Conservation (phyloP, 176 grass and related monocot genomes). For the sorghum (Sorghum bicolor) region DNA sequence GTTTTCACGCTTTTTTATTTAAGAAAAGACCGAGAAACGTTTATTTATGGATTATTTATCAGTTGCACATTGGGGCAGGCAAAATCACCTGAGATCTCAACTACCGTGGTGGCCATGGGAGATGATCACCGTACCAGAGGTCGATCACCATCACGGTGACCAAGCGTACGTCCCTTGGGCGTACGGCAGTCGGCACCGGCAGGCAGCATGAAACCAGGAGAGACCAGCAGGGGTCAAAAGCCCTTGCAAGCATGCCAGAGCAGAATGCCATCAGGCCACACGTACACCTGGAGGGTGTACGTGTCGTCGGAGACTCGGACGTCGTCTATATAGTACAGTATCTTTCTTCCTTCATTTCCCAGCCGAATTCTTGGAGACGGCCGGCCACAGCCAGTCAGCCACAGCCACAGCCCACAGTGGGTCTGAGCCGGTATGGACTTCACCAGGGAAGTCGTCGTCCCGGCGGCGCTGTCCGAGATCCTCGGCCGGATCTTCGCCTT, state of each 20-base stretch:
- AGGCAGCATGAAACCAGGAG: background rate
- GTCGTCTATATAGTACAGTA: background rate
- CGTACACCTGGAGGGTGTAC: no score
- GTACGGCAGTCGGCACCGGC: background rate
- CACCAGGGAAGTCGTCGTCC: slow-evolving; percentile 32
- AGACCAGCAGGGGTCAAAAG: background rate
- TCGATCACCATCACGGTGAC: background rate
- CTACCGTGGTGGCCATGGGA: background rate
- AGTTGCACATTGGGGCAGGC: no score
- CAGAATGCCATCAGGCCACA: background rate
- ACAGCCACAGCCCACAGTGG: no score
- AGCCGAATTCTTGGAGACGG: background rate
- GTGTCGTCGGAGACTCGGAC: background rate
- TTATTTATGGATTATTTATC: no score
- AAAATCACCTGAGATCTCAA: no score
- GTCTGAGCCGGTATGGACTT: slow-evolving; percentile 25
- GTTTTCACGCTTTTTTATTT: no score
- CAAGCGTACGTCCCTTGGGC: background rate
- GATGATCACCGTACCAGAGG: background rate
- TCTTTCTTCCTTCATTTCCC: background rate
- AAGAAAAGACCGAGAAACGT: no score
- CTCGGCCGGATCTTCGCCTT: slow-evolving; percentile 28
- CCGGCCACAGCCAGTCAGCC: no score
- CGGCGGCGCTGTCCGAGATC: slow-evolving; percentile 22
- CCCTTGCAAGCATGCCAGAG: background rate